Conservation (phyloP, 257 asterid genomes). For the Solanum lycopersicoides region DNA sequence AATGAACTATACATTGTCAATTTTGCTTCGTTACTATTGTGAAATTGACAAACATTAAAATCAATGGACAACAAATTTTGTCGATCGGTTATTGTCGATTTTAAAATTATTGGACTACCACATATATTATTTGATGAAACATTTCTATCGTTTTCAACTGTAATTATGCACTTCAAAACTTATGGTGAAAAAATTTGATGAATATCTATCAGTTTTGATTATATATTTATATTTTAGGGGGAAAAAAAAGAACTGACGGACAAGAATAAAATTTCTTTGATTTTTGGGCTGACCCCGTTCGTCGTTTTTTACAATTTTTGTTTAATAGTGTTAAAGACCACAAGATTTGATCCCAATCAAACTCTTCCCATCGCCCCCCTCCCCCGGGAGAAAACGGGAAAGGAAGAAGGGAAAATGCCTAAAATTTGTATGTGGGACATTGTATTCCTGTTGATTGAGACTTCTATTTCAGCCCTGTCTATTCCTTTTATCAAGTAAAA, state of each 20-base stretch:
- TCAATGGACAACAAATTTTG: not conserved
- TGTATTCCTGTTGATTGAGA: not conserved
- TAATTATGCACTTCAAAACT: not conserved
- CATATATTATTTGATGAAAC: not conserved
- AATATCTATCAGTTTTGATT: too few species aligned
- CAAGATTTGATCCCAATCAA: not conserved
- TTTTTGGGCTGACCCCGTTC: not conserved
- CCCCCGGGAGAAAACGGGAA: not conserved
- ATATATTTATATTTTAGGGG: too few species aligned
- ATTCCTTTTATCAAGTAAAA: not conserved
- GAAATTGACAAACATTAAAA: not conserved
- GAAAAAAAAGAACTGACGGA: accelerated
- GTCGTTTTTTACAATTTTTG: not conserved
- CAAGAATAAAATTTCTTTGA: not conserved
- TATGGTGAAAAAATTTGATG: too few species aligned
- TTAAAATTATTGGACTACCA: not conserved
- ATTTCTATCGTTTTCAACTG: not conserved
- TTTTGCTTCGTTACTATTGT: not conserved
- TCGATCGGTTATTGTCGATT: too few species aligned
- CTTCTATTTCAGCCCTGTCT: not conserved
- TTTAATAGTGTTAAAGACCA: too few species aligned
- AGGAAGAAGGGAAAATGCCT: not conserved
- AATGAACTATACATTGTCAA: not conserved
- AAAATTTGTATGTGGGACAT: not conserved
- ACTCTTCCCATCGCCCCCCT: not conserved